Conservation (phyloP, 768 basidiomycete species). For the Trametes elegans region DNA sequence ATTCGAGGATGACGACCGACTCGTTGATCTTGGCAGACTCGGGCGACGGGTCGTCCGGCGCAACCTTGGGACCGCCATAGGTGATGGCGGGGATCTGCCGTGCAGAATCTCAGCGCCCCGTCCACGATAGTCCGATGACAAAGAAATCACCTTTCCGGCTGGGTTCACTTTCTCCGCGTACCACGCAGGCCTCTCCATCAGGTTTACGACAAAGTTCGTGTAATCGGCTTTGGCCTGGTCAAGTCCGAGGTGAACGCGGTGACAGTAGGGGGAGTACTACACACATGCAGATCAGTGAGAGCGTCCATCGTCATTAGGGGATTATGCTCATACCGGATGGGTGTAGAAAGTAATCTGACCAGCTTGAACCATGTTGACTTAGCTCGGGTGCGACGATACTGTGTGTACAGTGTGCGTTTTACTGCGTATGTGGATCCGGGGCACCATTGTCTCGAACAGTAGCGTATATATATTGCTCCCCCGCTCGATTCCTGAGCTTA, state of each 20-base stretch:
- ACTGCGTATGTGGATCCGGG: too few relatives aligned
- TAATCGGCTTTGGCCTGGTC: constrained; percentile 49
- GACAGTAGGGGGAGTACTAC: constrained; percentile 8
- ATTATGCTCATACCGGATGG: not conserved
- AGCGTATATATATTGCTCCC: too few relatives aligned
- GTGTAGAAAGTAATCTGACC: constrained; percentile 12
- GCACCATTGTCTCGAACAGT: too few relatives aligned
- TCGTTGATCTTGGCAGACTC: constrained; percentile 60
- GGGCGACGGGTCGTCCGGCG: constrained; percentile 53
- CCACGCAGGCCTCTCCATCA: constrained; percentile 66
- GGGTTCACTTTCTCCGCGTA: constrained; percentile 63
- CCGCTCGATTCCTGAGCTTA: too few relatives aligned
- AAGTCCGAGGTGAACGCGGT: constrained; percentile 52
- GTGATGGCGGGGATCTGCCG: constrained; percentile 55
- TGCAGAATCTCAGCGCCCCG: too few relatives aligned
- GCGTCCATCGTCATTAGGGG: not conserved
- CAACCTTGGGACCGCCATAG: constrained; percentile 58
- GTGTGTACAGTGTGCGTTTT: not conserved
- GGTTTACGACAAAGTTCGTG: constrained; percentile 52
- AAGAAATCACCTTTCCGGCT: constrained; percentile 49
- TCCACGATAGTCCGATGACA: too few relatives aligned
- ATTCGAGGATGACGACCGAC: constrained; percentile 63
- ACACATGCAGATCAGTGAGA: not conserved
- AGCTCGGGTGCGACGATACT: not conserved
- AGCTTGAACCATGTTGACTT: constrained; percentile 5